Percentiles rank a stretch among this genome's conserved stretches.
Conservation (phyloP, 176 grass and related monocot species). For the Tillandsia leiboldiana region DNA sequence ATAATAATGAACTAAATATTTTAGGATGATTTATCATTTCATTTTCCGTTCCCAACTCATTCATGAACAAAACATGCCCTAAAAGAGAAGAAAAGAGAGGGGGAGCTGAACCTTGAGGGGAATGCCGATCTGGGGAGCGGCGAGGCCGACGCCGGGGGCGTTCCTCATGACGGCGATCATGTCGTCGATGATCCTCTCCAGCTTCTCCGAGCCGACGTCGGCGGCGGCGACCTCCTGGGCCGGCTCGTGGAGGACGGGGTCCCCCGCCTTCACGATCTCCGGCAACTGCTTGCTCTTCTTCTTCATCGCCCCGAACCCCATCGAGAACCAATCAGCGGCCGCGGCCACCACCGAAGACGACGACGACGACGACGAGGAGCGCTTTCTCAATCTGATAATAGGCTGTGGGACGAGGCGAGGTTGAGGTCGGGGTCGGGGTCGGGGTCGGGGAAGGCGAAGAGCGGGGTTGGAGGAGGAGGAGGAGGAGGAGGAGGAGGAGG, state of each 20-base stretch:
- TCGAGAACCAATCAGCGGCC: neutral
- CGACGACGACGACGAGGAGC: no score
- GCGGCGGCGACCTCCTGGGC: conserved; percentile 29
- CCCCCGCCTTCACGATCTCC: conserved; percentile 71
- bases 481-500: no score
- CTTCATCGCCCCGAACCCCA: conserved; percentile 1
- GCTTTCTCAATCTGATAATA: no score
- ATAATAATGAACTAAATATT: no score
- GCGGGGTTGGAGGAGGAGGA: no score
- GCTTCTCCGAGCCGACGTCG: conserved; percentile 58
- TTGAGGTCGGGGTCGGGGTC: no score
- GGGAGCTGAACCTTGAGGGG: conserved; percentile 46
- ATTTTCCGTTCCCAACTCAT: no score
- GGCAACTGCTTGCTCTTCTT: conserved; percentile 8
- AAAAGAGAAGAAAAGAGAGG: neutral
- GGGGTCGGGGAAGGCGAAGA: no score
- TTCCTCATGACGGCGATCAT: conserved; percentile 81
- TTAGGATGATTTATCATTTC: no score
- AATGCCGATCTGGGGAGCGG: conserved; percentile 79
- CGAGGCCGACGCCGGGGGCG: conserved; percentile 79
- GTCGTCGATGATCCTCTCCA: conserved; percentile 70
- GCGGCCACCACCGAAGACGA: no score
- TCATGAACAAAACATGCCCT: no score
- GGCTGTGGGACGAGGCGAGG: no score
- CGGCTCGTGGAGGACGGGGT: conserved; percentile 83